phyloP scores from a whole-genome alignment of 805 yeast genomes.

The Sugiyamaella qingdaonensis region DNA sequence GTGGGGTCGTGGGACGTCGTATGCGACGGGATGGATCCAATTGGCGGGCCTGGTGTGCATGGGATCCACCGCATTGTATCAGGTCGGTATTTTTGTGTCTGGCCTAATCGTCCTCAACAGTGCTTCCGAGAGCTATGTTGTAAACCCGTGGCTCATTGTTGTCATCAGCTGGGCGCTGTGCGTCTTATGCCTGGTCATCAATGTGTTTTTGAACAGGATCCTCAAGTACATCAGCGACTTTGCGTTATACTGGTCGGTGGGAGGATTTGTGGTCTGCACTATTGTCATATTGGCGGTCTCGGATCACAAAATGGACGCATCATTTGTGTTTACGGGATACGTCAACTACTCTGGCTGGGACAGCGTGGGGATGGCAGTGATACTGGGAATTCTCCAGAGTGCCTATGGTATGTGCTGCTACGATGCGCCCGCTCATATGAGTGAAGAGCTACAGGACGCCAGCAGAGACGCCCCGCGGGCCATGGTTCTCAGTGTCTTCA shows the following conservation, averaged over 20 bases:
- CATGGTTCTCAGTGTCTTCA: slow-evolving; percentile 56
- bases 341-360: slow-evolving; percentile 59
- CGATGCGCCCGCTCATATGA: slow-evolving; percentile 73
- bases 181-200: slow-evolving; percentile 14
- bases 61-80: slow-evolving; percentile 29
- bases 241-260: slow-evolving; percentile 26
- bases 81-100: slow-evolving; percentile 20
- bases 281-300: slow-evolving; percentile 15
- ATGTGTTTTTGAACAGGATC: slow-evolving; percentile 15
- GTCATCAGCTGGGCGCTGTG: slow-evolving; percentile 13
- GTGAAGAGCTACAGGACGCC: slow-evolving; percentile 75
- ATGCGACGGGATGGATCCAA: slow-evolving; percentile 23
- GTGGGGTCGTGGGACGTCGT: slow-evolving; percentile 19
- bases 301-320: slow-evolving; percentile 10
- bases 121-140: slow-evolving; percentile 14
- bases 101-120: slow-evolving; percentile 20
- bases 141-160: slow-evolving; percentile 20
- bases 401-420: slow-evolving; percentile 77
- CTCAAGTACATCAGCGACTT: slow-evolving; percentile 20
- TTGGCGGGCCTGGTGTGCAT: slow-evolving; percentile 26
- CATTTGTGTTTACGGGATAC: slow-evolving; percentile 17
- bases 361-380: slow-evolving; percentile 42
- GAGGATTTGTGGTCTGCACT: slow-evolving; percentile 20
- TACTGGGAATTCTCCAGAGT: slow-evolving; percentile 74
- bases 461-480: slow-evolving; percentile 75